phyloP scores from a whole-genome alignment of 495 filamentous ascomycete genomes.

The Aspergillus saccharolyticus region DNA sequence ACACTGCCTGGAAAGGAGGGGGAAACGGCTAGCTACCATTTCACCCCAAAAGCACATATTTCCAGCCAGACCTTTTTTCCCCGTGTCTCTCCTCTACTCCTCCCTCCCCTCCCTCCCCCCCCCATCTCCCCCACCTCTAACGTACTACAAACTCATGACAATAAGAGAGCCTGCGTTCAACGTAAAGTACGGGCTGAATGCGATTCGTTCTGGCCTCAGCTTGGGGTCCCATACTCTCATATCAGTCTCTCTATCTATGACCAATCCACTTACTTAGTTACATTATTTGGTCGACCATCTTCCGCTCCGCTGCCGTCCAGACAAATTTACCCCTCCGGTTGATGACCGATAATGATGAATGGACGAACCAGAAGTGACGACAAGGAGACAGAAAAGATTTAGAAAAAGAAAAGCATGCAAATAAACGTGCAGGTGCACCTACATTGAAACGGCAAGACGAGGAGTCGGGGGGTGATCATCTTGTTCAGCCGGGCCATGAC shows the following conservation, averaged over 20 bases:
- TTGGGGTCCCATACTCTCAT: not conserved
- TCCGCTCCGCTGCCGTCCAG: constrained; percentile 1
- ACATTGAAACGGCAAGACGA: not conserved
- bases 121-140: constrained; percentile 7
- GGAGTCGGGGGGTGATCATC: not conserved
- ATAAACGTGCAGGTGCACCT: constrained; percentile 13
- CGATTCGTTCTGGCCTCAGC: not conserved
- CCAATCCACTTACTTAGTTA: not conserved
- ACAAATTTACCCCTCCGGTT: constrained; percentile 1
- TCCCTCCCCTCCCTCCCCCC: constrained; percentile 7
- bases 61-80: constrained; percentile 7
- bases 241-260: not conserved
- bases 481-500: not conserved
- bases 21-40: constrained; percentile 11
- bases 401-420: constrained; percentile 10
- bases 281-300: not conserved
- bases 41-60: not conserved
- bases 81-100: not conserved
- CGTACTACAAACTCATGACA: no score
- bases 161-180: not conserved
- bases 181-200: not conserved
- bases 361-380: not conserved
- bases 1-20: constrained; percentile 9
- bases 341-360: not conserved
- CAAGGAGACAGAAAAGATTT: not conserved